Evolutionary conservation across 805 yeast species (phyloP).

Genomic region (Candida coquimbonensis): DNA sequence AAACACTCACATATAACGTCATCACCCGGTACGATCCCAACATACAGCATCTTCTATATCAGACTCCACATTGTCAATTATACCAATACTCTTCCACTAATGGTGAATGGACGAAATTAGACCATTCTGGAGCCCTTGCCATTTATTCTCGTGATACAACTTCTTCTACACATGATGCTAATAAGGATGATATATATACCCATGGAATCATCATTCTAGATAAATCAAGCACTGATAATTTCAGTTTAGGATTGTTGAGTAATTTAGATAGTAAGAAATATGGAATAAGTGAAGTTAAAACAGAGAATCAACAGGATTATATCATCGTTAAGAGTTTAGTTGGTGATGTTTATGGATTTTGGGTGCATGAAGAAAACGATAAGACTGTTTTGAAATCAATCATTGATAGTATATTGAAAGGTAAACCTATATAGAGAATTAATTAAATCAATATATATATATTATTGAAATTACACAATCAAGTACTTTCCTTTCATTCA

Average conservation of each 20-base stretch:
- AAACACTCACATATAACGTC: conserved; percentile 68
- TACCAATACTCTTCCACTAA: conserved; percentile 46
- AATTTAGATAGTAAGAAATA: conserved; percentile 36
- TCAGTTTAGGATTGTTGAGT: conserved; percentile 62
- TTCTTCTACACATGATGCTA: conserved; percentile 7
- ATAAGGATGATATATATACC: conserved; percentile 36
- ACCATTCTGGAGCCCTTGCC: conserved; percentile 64
- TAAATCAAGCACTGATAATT: conserved; percentile 61
- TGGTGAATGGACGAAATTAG: conserved; percentile 66
- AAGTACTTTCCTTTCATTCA: background rate
- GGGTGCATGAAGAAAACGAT: conserved; percentile 69
- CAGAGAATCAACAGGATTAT: conserved; percentile 62
- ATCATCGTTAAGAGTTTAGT: conserved; percentile 60
- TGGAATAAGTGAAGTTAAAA: conserved; percentile 44
- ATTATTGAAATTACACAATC: too few relatives aligned
- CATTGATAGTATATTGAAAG: conserved; percentile 22
- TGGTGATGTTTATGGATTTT: conserved; percentile 70
- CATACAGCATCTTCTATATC: conserved; percentile 58
- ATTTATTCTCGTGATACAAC: conserved; percentile 46
- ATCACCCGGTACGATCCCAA: conserved; percentile 71
- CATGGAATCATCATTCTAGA: conserved; percentile 69
- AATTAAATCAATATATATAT: background rate
- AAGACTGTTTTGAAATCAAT: conserved; percentile 50
- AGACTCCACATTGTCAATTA: conserved; percentile 66
- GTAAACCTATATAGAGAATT: background rate